Percentiles rank a stretch among this genome's conserved stretches.
phyloP scores from a whole-genome alignment of 2,329 filamentous ascomycete species.

The Aphanoascus verrucosus region DNA sequence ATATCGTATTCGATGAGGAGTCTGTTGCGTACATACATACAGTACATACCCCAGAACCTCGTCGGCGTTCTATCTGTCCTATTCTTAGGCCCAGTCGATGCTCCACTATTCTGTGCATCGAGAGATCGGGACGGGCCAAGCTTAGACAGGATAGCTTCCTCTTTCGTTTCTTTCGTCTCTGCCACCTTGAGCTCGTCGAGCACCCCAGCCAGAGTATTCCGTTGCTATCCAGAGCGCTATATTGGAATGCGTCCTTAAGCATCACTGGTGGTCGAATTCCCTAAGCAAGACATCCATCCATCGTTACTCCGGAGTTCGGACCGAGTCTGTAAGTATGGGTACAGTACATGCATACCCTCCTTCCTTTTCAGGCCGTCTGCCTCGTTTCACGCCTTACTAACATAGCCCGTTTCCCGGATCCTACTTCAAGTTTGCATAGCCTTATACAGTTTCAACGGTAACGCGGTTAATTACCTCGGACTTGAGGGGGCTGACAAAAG shows the following conservation, averaged over 20 bases:
- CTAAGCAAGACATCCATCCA: too few species aligned
- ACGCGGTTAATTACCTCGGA: slow-evolving; percentile 28
- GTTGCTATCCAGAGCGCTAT: slow-evolving; percentile 67
- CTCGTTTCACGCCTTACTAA: slow-evolving; percentile 47
- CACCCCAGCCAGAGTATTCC: slow-evolving; percentile 77
- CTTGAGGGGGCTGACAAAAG: background rate
- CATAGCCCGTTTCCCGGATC: slow-evolving; percentile 44
- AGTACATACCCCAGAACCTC: slow-evolving; percentile 47
- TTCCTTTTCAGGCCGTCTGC: slow-evolving; percentile 38
- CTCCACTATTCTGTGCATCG: slow-evolving; percentile 49
- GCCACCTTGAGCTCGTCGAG: slow-evolving; percentile 73
- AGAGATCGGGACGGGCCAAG: slow-evolving; percentile 50
- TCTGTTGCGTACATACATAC: slow-evolving; percentile 63
- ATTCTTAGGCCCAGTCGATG: slow-evolving; percentile 65
- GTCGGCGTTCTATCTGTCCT: slow-evolving; percentile 66
- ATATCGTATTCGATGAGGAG: slow-evolving; percentile 59
- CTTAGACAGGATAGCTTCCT: slow-evolving; percentile 59
- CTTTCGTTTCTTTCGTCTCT: slow-evolving; percentile 29
- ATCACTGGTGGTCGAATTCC: slow-evolving; percentile 15
- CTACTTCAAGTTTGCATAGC: slow-evolving; percentile 66
- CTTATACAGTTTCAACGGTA: slow-evolving; percentile 68
- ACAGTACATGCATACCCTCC: slow-evolving; percentile 37
- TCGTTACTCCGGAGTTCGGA: too few species aligned
- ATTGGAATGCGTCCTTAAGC: slow-evolving; percentile 49
- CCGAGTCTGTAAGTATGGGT: too few species aligned